phyloP scores from a whole-genome alignment of 2,329 filamentous ascomycete genomes.

The Aureobasidium namibiae region DNA sequence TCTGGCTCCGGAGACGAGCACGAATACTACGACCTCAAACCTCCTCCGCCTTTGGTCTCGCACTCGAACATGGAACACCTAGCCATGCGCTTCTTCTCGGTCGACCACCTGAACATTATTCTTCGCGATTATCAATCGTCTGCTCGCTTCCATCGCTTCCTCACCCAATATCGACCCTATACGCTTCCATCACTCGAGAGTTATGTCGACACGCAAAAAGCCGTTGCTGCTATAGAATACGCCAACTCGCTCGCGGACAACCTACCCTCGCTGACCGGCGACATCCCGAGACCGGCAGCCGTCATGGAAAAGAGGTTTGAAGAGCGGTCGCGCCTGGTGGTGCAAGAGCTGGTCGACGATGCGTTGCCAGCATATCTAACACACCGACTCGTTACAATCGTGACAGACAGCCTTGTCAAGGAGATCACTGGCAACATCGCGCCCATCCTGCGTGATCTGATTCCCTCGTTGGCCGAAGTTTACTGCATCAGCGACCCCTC shows the following conservation, averaged over 20 bases:
- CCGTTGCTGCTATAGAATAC: constrained; percentile 35
- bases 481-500: constrained; percentile 39
- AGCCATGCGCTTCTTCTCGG: constrained; percentile 32
- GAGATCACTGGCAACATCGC: constrained; percentile 35
- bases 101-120: constrained; percentile 35
- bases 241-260: constrained; percentile 35
- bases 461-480: constrained; percentile 36
- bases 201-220: constrained; percentile 35
- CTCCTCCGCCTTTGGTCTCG: constrained; percentile 28
- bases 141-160: constrained; percentile 30
- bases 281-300: constrained; percentile 25
- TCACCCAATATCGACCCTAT: constrained; percentile 32
- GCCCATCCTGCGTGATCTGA: constrained; percentile 32
- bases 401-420: constrained; percentile 35
- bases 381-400: constrained; percentile 30
- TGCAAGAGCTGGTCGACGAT: constrained; percentile 31
- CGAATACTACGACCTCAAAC: constrained; percentile 32
- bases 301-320: constrained; percentile 31
- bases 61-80: constrained; percentile 29
- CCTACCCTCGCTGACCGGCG: constrained; percentile 21
- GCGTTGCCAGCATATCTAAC: constrained; percentile 37
- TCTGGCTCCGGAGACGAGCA: constrained; percentile 19
- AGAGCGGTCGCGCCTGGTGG: constrained; percentile 23
- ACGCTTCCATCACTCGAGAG: constrained; percentile 27
- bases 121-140: constrained; percentile 30